These are phyloP conservation scores for Lasiosphaeria hispida DNA, from an alignment of 495 filamentous ascomycete genomes.

Conservation along the genomic window DNA sequence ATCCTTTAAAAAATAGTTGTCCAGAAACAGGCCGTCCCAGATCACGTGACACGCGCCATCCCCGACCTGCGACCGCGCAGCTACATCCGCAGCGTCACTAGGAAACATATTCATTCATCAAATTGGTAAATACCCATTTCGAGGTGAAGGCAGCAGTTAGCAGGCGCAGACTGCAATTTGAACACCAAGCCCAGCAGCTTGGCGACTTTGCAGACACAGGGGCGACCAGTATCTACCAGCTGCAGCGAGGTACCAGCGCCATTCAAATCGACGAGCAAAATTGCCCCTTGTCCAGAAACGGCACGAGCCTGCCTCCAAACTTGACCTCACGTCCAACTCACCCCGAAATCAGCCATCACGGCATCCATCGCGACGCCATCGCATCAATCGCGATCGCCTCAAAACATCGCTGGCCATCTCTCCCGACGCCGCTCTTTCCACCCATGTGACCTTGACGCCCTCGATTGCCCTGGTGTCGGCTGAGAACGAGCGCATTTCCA, in stretches of 20 bases:
- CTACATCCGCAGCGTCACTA: too few species aligned
- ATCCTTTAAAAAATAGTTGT: not conserved
- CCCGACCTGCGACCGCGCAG: not conserved
- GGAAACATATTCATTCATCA: too few species aligned
- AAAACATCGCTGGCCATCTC: constrained; percentile 37
- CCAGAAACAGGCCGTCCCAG: not conserved
- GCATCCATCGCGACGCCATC: constrained; percentile 41
- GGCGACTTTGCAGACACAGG: not conserved
- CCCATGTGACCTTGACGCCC: constrained; percentile 39
- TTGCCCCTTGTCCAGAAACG: constrained; percentile 33
- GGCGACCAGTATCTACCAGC: not conserved
- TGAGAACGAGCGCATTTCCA: constrained; percentile 44
- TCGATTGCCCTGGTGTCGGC: constrained; percentile 38
- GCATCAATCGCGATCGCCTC: constrained; percentile 33
- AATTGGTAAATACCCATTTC: not conserved
- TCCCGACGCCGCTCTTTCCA: constrained; percentile 40
- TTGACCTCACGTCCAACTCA: constrained; percentile 42
- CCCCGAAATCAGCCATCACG: constrained; percentile 39
- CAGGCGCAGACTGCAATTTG: not conserved
- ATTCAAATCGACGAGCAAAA: constrained; percentile 17
- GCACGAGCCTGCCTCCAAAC: constrained; percentile 40
- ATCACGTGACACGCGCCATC: constrained; percentile 2
- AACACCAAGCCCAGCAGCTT: not conserved
- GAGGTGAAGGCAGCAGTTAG: not conserved
- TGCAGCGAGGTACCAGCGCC: not conserved